Base-by-base conservation (phyloP, 139 green algal species). In the Haematococcus lacustris region DNA sequence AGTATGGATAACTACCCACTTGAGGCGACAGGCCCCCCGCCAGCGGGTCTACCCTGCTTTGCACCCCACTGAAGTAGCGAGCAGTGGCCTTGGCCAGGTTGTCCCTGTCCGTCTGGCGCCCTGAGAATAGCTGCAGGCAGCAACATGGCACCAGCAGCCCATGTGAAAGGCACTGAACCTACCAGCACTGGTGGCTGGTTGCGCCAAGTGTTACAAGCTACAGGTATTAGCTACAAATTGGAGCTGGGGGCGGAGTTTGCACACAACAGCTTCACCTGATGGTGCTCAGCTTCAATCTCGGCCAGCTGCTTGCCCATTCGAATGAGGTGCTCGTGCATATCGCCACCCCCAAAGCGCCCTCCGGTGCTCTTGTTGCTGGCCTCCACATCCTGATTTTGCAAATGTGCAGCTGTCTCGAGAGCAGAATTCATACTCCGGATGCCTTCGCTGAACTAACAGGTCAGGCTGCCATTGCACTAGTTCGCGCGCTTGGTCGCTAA, bases 281-380 rank as follows among this genome's bases (percentile, higher is more conserved):
- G 43, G 38, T 79, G 74, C 43, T 79, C 68, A 0, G 68, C 68
- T 35, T 79, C 57, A 26, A 79, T 74, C 35, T 79, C 74, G 33
- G 40, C 74, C 1, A 79, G 74, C 69, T 79, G 74, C n/a, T 47
- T 37, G 5, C 37, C 43, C 74, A 79, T 79, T 3, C 73, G 41
- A 3, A 61, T 43, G 4, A 79, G 60, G 32, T 79, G 73, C 32
- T 63, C 65, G 23, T 71, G 60, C 74, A 79, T 79, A 21, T 79
- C 74, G 35, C 73, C 66, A 1, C 39, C 40, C 37, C 60, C 71
- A 60, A 78, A 68, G 17, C 30, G 37, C n/a, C 71, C 70, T n/a
- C n/a, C n/a, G n/a, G n/a, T n/a, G n/a, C n/a, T n/a, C n/a, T n/a
- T n/a, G n/a, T n/a, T n/a, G n/a, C n/a, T n/a, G n/a, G n/a, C n/a